Evolutionary conservation across 1,284 basidiomycete species (phyloP).

Genomic region (Cutaneotrichosporon sp.): DNA sequence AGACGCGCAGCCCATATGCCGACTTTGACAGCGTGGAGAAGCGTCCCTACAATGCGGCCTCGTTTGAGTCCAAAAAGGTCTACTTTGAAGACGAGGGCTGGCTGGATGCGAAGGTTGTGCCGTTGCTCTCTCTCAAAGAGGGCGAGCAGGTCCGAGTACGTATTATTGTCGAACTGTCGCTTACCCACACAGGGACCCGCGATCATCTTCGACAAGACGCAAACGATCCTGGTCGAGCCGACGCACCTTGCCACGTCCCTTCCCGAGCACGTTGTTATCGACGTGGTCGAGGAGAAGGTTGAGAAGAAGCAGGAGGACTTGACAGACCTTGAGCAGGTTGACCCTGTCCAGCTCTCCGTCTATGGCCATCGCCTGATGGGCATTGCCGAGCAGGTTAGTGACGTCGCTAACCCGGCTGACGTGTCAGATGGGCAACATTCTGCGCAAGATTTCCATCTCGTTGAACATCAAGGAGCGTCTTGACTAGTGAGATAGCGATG

Average conservation of each 20-base stretch:
- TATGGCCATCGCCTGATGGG: constrained; percentile 53
- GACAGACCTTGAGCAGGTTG: constrained; percentile 33
- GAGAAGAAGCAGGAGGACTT: constrained; percentile 13
- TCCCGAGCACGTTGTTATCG: constrained; percentile 33
- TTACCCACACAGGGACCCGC: constrained; percentile 29
- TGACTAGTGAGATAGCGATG: constrained; percentile 25
- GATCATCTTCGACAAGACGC: constrained; percentile 40
- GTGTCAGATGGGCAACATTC: constrained; percentile 48
- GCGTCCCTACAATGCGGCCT: constrained; percentile 6
- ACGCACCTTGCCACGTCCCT: constrained; percentile 25
- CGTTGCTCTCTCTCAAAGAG: constrained; percentile 25
- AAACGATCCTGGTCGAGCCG: constrained; percentile 41
- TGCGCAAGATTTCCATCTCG: constrained; percentile 52
- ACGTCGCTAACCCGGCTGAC: constrained; percentile 6
- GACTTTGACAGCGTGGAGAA: constrained; percentile 21
- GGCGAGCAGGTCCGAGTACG: constrained; percentile 29
- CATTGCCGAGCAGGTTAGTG: constrained; percentile 42
- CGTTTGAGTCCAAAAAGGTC: constrained; percentile 22
- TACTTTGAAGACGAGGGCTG: constrained; percentile 37
- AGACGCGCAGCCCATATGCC: constrained; percentile 26
- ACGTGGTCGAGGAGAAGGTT: constrained; percentile 25
- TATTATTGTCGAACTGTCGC: not conserved
- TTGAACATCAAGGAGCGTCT: constrained; percentile 43
- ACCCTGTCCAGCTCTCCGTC: constrained; percentile 53
- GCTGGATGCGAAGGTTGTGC: constrained; percentile 26